Percentiles rank a stretch among this genome's conserved stretches.
These are phyloP conservation scores for Punctularia strigosozonata DNA, from an alignment of 768 basidiomycete species.

Conservation along the genomic window DNA sequence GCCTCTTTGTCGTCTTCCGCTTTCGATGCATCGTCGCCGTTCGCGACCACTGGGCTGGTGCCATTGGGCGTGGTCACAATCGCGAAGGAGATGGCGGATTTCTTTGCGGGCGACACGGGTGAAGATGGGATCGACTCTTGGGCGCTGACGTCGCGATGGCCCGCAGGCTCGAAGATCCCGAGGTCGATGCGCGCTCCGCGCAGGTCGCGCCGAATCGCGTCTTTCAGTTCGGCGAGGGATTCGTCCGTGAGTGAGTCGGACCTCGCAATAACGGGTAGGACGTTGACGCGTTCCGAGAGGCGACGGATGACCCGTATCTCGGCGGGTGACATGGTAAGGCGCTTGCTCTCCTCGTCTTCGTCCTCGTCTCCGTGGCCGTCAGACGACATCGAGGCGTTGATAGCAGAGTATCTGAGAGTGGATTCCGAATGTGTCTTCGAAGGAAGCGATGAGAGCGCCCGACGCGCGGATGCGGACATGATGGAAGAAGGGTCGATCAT, in stretches of 20 bases:
- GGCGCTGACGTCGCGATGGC: slow-evolving; percentile 4
- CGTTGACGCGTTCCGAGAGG: slow-evolving; percentile 61
- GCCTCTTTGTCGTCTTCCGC: slow-evolving; percentile 27
- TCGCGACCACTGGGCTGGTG: slow-evolving; percentile 3
- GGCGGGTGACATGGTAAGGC: slow-evolving; percentile 59
- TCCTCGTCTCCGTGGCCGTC: slow-evolving; percentile 36
- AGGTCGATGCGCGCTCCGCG: slow-evolving; percentile 58
- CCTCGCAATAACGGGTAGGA: slow-evolving; percentile 71
- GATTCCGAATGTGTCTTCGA: slow-evolving; percentile 54
- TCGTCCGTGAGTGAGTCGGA: slow-evolving; percentile 80
- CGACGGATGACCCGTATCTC: slow-evolving; percentile 74
- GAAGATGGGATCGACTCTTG: background rate
- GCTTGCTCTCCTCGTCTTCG: slow-evolving; percentile 35
- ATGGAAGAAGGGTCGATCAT: slow-evolving; percentile 72
- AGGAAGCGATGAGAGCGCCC: slow-evolving; percentile 35
- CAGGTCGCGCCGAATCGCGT: slow-evolving; percentile 59
- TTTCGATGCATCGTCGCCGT: slow-evolving; percentile 6
- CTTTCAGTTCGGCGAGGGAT: slow-evolving; percentile 56
- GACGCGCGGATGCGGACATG: slow-evolving; percentile 40
- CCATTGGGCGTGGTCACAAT: background rate
- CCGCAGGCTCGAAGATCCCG: slow-evolving; percentile 56
- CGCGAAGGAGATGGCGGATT: too few species aligned
- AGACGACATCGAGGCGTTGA: slow-evolving; percentile 37
- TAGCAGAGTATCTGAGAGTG: slow-evolving; percentile 42
- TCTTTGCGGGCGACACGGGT: background rate